phyloP scores from a whole-genome alignment of 2,329 filamentous ascomycete species.

The Penicillium sp. region DNA sequence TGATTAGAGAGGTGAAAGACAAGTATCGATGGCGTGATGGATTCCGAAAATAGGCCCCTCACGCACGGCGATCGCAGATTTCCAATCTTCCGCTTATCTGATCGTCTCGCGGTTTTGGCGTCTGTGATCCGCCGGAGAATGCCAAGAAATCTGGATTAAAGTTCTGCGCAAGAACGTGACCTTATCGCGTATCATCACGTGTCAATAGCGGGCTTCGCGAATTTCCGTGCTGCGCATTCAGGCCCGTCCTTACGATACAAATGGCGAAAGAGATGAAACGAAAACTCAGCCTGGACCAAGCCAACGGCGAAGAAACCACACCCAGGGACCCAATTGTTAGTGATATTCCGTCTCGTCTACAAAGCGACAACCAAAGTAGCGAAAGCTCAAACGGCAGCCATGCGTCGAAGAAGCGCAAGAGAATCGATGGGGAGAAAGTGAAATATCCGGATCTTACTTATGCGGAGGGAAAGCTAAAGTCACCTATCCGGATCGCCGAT shows the following conservation, averaged over 20 bases:
- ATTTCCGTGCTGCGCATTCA: background rate
- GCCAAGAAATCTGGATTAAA: background rate
- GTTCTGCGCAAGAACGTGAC: conserved; percentile 2
- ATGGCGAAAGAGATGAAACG: conserved; percentile 33
- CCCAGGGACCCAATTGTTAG: conserved; percentile 30
- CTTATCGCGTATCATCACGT: conserved; percentile 19
- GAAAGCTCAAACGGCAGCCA: conserved; percentile 8
- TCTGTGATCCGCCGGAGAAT: background rate
- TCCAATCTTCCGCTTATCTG: conserved; percentile 31
- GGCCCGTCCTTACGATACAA: background rate
- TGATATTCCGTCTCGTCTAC: conserved; percentile 33
- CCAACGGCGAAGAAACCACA: conserved; percentile 15
- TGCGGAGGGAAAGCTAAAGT: conserved; percentile 52
- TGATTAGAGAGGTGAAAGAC: conserved; percentile 7
- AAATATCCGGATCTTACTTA: conserved; percentile 55
- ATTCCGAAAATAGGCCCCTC: conserved; percentile 3
- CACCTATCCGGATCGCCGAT: conserved; percentile 55
- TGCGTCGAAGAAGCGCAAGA: conserved; percentile 25
- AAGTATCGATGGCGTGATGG: conserved; percentile 23
- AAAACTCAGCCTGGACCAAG: conserved; percentile 33
- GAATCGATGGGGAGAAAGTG: conserved; percentile 41
- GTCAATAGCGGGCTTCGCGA: background rate
- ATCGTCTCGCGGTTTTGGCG: conserved; percentile 20
- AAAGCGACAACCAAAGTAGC: conserved; percentile 15
- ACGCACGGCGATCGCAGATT: conserved; percentile 20